phyloP scores from a whole-genome alignment of 2,329 filamentous ascomycete genomes.

The Monosporascus sp. region DNA sequence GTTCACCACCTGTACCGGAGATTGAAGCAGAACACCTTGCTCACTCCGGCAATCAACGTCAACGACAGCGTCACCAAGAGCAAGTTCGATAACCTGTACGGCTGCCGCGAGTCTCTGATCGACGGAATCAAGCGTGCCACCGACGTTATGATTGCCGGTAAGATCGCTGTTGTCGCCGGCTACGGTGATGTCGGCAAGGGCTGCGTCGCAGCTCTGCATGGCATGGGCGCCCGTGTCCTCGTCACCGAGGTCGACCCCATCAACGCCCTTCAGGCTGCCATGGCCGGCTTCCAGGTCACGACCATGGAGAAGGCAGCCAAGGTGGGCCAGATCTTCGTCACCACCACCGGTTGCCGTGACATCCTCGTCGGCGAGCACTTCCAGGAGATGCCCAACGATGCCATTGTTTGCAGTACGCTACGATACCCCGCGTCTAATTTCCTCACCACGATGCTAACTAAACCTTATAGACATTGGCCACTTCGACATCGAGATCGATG shows the following conservation, averaged over 20 bases:
- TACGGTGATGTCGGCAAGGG: slow-evolving; percentile 99
- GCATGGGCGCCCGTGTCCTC: slow-evolving; percentile 95
- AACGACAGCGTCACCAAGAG: slow-evolving; percentile 99
- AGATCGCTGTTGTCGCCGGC: slow-evolving; percentile 95
- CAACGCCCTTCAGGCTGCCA: slow-evolving; percentile 98
- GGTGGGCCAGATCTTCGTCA: slow-evolving; percentile 95
- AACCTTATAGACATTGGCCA: slow-evolving; percentile 78
- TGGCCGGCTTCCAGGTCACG: slow-evolving; percentile 93
- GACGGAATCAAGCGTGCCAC: slow-evolving; percentile 99
- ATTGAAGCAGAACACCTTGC: slow-evolving; percentile 84
- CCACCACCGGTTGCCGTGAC: slow-evolving; percentile 98
- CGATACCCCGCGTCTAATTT: neutral
- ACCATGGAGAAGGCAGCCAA: slow-evolving; percentile 96
- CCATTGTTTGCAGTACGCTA: slow-evolving; percentile 89
- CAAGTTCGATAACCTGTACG: slow-evolving; percentile 99
- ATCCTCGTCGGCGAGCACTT: slow-evolving; percentile 92
- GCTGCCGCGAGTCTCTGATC: slow-evolving; percentile 96
- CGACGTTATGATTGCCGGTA: slow-evolving; percentile 99
- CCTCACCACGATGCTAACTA: slow-evolving; percentile 14
- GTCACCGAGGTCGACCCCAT: slow-evolving; percentile 98
- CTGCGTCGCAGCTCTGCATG: slow-evolving; percentile 89
- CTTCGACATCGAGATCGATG: slow-evolving; percentile 99
- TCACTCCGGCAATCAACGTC: slow-evolving; percentile 97
- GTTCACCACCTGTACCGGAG: slow-evolving; percentile 99
- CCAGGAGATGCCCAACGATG: slow-evolving; percentile 91